Evolutionary conservation across 352 stramenopile species (phyloP), one percentile per base, ranked within the genome.

Genomic region (Phytophthora fragariae): DNA sequence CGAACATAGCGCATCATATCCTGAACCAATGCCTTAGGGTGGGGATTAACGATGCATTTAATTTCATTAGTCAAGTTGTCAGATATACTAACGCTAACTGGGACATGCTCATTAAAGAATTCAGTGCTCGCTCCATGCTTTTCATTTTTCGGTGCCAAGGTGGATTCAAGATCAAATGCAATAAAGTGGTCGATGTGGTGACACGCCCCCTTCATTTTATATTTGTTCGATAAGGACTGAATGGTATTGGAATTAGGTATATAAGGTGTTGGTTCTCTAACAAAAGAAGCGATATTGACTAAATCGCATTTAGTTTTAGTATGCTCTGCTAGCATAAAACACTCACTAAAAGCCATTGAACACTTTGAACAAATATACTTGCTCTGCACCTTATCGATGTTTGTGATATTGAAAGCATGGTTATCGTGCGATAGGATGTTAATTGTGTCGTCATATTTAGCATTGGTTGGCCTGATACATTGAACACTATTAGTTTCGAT

Each of bases 351-450:
- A 7, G 37, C 24, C 52, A 57, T 57, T n/a, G 35, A 21, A 57
- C 52, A 57, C 15, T 57, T 57, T 19, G 24, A 17, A 39, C 52
- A 57, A 10, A 39, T 21, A 57, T 57, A 57, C 52, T 57, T 57
- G 10, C 4, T 19, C 15, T 39, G 27, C 5, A 57, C 10, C 21
- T 39, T 57, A 37, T 57, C 27, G 15, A 57, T 57, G 27, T 57
- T 39, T 24, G 35, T 57, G 21, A 39, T 57, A 24, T 57, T 44
- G 17, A 57, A 24, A 17, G 52, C 27, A 31, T 31, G 27, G 2
- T 31, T 31, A 31, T 31, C 27, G 27, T 31, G 27, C 27, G 27
- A 31, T 31, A 31, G 27, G 27, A 31, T 31, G 27, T 31, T 31
- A 31, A 31, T 31, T 31, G 27, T 31, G 27, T 31, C 27, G 27